Percentiles rank a stretch among this genome's conserved stretches.
These are phyloP conservation scores for Hypericum perforatum DNA, from an alignment of 345 rosid genomes.

Conservation along the genomic window DNA sequence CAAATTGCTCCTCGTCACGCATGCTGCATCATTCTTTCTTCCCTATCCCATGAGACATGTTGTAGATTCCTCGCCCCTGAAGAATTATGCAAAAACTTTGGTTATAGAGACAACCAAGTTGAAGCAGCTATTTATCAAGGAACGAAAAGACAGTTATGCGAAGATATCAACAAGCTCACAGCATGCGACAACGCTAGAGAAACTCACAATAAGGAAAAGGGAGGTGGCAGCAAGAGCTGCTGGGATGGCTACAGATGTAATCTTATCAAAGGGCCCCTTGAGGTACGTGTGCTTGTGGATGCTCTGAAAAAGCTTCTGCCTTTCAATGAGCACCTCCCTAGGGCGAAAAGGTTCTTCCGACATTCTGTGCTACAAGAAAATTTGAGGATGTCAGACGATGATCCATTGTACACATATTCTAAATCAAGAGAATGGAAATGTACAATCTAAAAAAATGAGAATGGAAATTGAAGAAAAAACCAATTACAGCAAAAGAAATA, in stretches of 20 bases:
- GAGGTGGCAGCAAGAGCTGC: conserved; percentile 49
- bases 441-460: no score
- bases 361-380: conserved; percentile 32
- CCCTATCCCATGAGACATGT: conserved; percentile 76
- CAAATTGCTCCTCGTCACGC: not conserved
- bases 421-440: no score
- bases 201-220: conserved; percentile 64
- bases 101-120: not conserved
- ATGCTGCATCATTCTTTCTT: conserved; percentile 58
- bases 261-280: conserved; percentile 71
- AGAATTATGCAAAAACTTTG: not conserved
- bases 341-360: conserved; percentile 70
- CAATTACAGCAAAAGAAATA: no score
- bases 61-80: conserved; percentile 84
- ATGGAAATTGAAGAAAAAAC: no score
- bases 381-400: no score
- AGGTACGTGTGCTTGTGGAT: conserved; percentile 70
- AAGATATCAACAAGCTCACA: no score
- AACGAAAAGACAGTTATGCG: no score
- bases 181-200: not conserved
- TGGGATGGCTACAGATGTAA: conserved; percentile 87
- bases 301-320: conserved; percentile 68
- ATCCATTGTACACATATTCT: no score
- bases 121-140: not conserved
- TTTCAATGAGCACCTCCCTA: conserved; percentile 70